Conservation (phyloP, 352 stramenopile genomes). For the Thalassiosira mediterranea region DNA sequence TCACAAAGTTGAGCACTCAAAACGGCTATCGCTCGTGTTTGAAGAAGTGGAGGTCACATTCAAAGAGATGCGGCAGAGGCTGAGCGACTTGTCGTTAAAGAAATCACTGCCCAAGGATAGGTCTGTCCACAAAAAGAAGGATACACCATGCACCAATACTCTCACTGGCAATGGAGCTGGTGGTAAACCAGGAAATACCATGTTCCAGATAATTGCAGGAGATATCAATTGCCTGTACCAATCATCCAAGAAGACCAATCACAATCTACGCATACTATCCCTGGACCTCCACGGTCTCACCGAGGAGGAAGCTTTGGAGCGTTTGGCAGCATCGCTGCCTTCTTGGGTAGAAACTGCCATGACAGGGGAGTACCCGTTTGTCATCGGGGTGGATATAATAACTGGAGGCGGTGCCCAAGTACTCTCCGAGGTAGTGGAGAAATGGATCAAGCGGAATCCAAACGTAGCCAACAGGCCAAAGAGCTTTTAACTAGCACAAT, state of each 20-base stretch:
- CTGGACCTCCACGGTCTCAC: constrained; percentile 26
- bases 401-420: constrained; percentile 25
- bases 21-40: constrained; percentile 25
- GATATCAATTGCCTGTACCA: constrained; percentile 38
- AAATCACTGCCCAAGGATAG: constrained; percentile 12
- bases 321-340: constrained; percentile 6
- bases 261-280: background rate
- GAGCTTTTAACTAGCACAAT: too few species aligned
- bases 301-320: constrained; percentile 7
- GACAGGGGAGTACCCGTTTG: constrained; percentile 27
- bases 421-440: constrained; percentile 20
- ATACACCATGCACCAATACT: too few species aligned
- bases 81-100: too few species aligned
- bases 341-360: constrained; percentile 14
- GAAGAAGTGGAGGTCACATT: constrained; percentile 30
- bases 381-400: constrained; percentile 4
- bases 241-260: constrained; percentile 34
- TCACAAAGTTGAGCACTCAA: constrained; percentile 21
- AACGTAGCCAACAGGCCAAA: constrained; percentile 32
- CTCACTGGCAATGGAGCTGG: too few species aligned
- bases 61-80: constrained; percentile 22
- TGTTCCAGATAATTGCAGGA: constrained; percentile 22
- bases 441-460: constrained; percentile 24
- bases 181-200: constrained; percentile 31
- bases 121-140: constrained; percentile 6